These are phyloP conservation scores for Elongisporangium prolatum DNA, from an alignment of 352 stramenopile genomes.

Conservation along the genomic window DNA sequence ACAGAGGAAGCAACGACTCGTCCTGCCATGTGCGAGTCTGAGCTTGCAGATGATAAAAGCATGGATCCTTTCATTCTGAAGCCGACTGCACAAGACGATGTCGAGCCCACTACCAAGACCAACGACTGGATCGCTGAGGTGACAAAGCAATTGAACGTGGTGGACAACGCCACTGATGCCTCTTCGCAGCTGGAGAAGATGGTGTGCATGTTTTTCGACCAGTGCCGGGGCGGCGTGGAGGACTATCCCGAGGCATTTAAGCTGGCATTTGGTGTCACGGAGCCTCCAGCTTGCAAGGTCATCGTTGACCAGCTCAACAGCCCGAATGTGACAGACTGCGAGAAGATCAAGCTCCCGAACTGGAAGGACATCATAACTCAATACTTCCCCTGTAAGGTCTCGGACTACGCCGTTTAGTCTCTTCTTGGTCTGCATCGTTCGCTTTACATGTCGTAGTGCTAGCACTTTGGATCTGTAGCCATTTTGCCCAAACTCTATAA, in stretches of 20 bases:
- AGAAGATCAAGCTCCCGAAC: slow-evolving; percentile 2
- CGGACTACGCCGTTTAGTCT: background rate
- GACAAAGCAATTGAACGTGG: slow-evolving; percentile 4
- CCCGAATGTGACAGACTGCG: slow-evolving; percentile 4
- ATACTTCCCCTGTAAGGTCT: slow-evolving; percentile 16
- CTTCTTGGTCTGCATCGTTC: too few relatives aligned
- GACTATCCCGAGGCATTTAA: slow-evolving; percentile 43
- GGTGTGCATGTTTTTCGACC: slow-evolving; percentile 36
- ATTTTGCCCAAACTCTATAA: background rate
- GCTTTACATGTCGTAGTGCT: background rate
- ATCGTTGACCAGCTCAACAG: slow-evolving; percentile 19
- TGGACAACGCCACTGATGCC: slow-evolving; percentile 1
- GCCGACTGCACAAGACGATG: background rate
- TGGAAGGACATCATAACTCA: slow-evolving; percentile 27
- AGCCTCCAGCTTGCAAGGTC: slow-evolving; percentile 25
- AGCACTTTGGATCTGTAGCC: background rate
- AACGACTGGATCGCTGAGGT: slow-evolving; percentile 10
- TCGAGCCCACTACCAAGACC: background rate
- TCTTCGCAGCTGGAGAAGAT: slow-evolving; percentile 26
- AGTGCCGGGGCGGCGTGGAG: slow-evolving; percentile 24
- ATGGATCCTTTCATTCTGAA: background rate
- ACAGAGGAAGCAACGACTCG: background rate
- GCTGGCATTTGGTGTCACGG: slow-evolving; percentile 16
- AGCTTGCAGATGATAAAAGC: background rate
- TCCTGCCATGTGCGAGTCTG: background rate